Percentiles rank a stretch among this genome's conserved stretches.
Evolutionary conservation across 768 basidiomycete species (phyloP).

Genomic region (Mycena galericulata): DNA sequence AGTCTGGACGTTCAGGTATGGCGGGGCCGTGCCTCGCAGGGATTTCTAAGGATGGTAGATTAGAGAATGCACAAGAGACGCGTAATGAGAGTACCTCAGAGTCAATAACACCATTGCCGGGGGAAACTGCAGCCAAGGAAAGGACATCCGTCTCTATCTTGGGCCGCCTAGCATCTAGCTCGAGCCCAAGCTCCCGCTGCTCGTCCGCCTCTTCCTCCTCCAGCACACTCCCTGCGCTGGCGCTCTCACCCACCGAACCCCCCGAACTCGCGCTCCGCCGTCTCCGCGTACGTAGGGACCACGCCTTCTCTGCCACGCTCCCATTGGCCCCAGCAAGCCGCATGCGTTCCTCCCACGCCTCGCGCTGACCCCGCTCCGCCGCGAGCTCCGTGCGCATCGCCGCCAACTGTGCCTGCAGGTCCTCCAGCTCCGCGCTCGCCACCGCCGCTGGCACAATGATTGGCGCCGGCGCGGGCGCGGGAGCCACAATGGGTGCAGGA

Average conservation of each 20-base stretch:
- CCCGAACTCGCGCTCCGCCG: background rate
- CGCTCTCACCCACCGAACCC: background rate
- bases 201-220: background rate
- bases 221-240: too few relatives aligned
- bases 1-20: conserved; percentile 57
- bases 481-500: too few relatives aligned
- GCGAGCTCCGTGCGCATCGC: conserved; percentile 26
- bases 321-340: conserved; percentile 11
- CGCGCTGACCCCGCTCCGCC: conserved; percentile 22
- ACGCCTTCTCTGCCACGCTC: background rate
- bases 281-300: background rate
- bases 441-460: too few relatives aligned
- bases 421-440: conserved; percentile 13
- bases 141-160: background rate
- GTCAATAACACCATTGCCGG: background rate
- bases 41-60: background rate
- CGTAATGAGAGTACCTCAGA: background rate
- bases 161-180: background rate
- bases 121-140: background rate
- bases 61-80: background rate
- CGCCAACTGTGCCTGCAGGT: conserved; percentile 11
- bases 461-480: too few relatives aligned
- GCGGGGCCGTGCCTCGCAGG: background rate
- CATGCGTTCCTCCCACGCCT: conserved; percentile 25
- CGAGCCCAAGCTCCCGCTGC: background rate